Evolutionary conservation across 176 grass and related monocot genomes (phyloP).

Genomic region (Neostapfia colusana): DNA sequence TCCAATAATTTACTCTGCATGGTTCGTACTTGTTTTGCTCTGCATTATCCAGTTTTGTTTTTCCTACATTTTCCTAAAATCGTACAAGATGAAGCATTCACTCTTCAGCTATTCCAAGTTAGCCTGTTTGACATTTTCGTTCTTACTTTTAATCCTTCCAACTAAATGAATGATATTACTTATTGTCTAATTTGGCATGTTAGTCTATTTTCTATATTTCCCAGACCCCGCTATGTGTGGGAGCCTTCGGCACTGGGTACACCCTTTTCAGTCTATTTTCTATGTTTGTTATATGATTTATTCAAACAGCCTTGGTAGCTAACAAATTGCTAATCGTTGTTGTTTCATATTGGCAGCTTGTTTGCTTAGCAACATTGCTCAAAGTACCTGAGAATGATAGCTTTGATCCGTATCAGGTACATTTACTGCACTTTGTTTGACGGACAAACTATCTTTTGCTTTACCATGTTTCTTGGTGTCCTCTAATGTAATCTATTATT

Average conservation of each 20-base stretch:
- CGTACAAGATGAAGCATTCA: not conserved
- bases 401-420: conserved; percentile 95
- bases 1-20: too few relatives aligned
- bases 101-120: not conserved
- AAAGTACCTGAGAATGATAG: conserved; percentile 97
- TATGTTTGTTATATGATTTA: not conserved
- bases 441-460: conserved; percentile 21
- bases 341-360: conserved; percentile 65
- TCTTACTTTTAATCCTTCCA: not conserved
- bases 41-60: too few relatives aligned
- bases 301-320: not conserved
- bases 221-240: too few relatives aligned
- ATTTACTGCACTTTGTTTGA: conserved; percentile 3
- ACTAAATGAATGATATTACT: not conserved
- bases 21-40: too few relatives aligned
- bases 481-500: conserved; percentile 29
- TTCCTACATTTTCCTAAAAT: too few relatives aligned
- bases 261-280: too few relatives aligned
- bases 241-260: too few relatives aligned
- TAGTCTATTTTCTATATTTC: not conserved
- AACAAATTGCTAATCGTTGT: conserved; percentile 24
- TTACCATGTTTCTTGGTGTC: conserved; percentile 11
- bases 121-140: not conserved
- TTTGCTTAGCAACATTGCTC: conserved; percentile 94
- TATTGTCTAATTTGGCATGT: conserved; percentile 10